These are phyloP conservation scores for Cytospora piceae DNA, from an alignment of 2,329 filamentous ascomycete genomes.

Conservation along the genomic window DNA sequence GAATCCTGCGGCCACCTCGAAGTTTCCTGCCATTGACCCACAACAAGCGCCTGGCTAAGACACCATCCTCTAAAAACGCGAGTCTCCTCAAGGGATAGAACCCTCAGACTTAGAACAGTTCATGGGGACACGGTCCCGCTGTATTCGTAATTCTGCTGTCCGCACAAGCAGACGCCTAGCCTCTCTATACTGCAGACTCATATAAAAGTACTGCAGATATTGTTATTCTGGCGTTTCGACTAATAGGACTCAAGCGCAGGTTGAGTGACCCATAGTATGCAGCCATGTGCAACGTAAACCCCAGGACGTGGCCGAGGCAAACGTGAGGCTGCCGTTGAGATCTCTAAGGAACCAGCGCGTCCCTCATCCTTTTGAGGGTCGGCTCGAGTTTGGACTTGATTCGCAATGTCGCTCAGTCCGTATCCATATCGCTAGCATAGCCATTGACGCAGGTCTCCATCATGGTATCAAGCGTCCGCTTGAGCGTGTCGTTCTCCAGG, in stretches of 20 bases:
- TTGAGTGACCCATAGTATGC: neutral
- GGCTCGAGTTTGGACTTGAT: neutral
- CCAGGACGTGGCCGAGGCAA: neutral
- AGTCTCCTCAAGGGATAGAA: neutral
- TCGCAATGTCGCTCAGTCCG: slow-evolving; percentile 12
- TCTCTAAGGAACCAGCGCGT: neutral
- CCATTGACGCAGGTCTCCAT: slow-evolving; percentile 69
- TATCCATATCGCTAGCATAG: slow-evolving; percentile 26
- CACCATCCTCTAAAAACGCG: neutral
- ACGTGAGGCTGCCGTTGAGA: neutral
- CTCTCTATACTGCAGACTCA: neutral
- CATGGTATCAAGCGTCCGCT: slow-evolving; percentile 91
- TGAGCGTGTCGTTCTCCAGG: slow-evolving; percentile 88
- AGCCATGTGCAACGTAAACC: neutral
- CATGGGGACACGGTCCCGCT: neutral
- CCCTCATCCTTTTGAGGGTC: neutral
- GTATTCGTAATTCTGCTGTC: neutral
- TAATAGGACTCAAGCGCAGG: neutral
- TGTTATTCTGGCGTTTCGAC: neutral
- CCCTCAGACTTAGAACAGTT: neutral
- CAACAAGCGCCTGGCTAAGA: neutral
- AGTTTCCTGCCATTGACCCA: neutral
- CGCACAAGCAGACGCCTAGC: neutral
- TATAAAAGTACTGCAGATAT: neutral
- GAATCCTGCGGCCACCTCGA: neutral